Percentiles rank a stretch among this genome's conserved stretches.
Evolutionary conservation across 176 grass and related monocot genomes (phyloP).

Genomic region (Oryza coarctata): DNA sequence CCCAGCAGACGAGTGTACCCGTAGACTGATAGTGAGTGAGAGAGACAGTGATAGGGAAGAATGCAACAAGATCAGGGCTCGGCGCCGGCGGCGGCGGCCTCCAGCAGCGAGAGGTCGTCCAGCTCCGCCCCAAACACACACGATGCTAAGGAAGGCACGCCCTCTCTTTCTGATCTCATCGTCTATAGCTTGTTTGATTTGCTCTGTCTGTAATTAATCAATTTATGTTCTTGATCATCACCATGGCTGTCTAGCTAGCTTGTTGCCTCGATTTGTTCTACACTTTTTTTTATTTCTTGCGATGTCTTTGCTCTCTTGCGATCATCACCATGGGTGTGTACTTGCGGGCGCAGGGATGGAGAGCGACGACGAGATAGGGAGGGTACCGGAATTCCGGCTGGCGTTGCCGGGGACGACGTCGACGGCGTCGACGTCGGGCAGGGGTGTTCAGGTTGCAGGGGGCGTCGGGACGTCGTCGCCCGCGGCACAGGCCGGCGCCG

Average conservation of each 20-base stretch:
- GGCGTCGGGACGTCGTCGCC: slow-evolving; percentile 20
- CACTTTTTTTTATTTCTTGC: too few species aligned
- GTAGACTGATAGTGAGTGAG: not conserved
- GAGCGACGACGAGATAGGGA: slow-evolving; percentile 76
- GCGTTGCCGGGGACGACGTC: not conserved
- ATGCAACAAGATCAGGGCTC: slow-evolving; percentile 70
- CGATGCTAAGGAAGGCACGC: slow-evolving; percentile 66
- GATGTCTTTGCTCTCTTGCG: too few species aligned
- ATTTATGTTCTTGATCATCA: not conserved
- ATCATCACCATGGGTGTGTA: too few species aligned
- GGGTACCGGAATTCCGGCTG: slow-evolving; percentile 67
- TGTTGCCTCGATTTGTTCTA: too few species aligned
- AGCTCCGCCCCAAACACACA: slow-evolving; percentile 62
- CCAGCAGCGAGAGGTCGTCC: slow-evolving; percentile 91
- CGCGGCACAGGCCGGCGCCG: slow-evolving; percentile 34
- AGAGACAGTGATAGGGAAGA: not conserved
- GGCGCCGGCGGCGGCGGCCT: slow-evolving; percentile 62
- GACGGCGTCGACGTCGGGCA: slow-evolving; percentile 53
- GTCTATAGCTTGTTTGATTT: too few species aligned
- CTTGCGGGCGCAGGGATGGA: slow-evolving; percentile 68
- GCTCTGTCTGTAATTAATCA: not conserved
- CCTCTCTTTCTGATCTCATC: not conserved
- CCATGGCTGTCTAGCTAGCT: too few species aligned
- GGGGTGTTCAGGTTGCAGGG: not conserved
- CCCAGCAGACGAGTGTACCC: not conserved